Base-by-base conservation (phyloP, 495 filamentous ascomycete species). In the Aspergillus bertholletiae region DNA sequence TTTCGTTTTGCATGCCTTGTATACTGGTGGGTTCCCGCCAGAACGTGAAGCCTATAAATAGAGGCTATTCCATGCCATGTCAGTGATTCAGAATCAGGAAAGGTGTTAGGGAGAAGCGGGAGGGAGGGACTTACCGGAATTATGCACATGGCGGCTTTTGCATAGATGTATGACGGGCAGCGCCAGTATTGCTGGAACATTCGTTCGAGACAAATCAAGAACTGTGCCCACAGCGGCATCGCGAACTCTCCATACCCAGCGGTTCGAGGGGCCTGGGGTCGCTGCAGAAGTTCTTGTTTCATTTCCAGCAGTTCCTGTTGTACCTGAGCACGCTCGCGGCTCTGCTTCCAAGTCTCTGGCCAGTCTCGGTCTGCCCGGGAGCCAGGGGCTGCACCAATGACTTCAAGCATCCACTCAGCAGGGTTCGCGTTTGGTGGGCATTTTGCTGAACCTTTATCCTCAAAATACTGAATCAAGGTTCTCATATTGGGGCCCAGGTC, bases 401-500 rank as follows among this genome's bases (percentile, higher is more conserved):
- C 86, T 59, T 95, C 90, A 37, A 96, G 73, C 88, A 96, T 96
- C 88, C 88, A 95, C 68, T 97, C 92, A 20, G 92, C 92, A 3
- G 90, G 90, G 34, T 80, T 97, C 9, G 87, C 88, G 22, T 85
- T 84, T 2, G 69, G 57, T 2, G 88, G 88, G 69, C 91, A 96
- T 39, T 80, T 72, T 18, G 71, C 61, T 1, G 86, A 88, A 18
- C 90, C 86, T 62, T 91, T 86, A 49, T 79, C 75, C 64, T 92
- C 86, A 57, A 96, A 96, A 69, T 95, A 94, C 54, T 72, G 74
- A 5, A 83, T 87, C 59, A 96, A 63, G 15, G 76, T 84, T 46
- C 78, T 70, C 37, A 88, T 88, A 71, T 90, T 86, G 56, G 85
- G 68, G 28, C 90, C 90, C 46, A 95, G 86, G 12, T 88, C 84